A percentile compares a stretch with the other conserved stretches of the same genome.
Conservation (phyloP, 2,329 filamentous ascomycete genomes). For the Paecilomyces dactylethromorphus region DNA sequence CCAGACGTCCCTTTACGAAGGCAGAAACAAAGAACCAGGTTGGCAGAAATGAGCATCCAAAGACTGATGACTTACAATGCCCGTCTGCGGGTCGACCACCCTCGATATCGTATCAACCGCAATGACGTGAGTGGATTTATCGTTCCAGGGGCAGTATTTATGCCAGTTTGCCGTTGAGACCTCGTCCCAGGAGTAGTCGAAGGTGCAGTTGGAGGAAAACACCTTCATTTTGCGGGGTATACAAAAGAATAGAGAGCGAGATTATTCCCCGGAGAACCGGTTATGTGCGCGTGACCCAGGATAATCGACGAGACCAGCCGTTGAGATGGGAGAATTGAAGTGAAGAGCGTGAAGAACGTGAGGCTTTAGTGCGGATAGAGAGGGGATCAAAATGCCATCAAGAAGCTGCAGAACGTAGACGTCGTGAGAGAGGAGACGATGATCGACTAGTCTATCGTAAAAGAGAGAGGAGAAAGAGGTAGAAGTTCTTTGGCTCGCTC, state of each 20-base stretch:
- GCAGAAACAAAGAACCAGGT: not conserved
- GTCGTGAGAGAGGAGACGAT: not conserved
- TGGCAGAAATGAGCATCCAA: not conserved
- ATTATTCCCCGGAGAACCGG: not conserved
- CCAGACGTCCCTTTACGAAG: not conserved
- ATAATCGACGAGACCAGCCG: not conserved
- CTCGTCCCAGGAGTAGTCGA: slow-evolving; percentile 98
- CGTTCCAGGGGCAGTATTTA: slow-evolving; percentile 98
- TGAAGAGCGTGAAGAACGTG: not conserved
- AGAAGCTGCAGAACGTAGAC: not conserved
- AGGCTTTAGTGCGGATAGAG: not conserved
- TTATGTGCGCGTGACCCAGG: not conserved
- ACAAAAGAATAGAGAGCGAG: not conserved
- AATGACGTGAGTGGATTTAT: slow-evolving; percentile 93
- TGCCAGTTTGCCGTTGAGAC: slow-evolving; percentile 97
- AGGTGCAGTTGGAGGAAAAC: slow-evolving; percentile 83
- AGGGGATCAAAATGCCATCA: not conserved
- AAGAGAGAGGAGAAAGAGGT: not conserved
- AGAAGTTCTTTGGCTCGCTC: not conserved
- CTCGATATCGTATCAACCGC: slow-evolving; percentile 90
- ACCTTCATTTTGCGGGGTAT: slow-evolving; percentile 68
- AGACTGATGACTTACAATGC: slow-evolving; percentile 51
- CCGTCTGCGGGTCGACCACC: slow-evolving; percentile 54
- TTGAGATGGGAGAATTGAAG: not conserved
- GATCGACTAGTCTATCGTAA: not conserved